phyloP scores from a whole-genome alignment of 1,284 basidiomycete genomes.

The Tilletia setariae region DNA sequence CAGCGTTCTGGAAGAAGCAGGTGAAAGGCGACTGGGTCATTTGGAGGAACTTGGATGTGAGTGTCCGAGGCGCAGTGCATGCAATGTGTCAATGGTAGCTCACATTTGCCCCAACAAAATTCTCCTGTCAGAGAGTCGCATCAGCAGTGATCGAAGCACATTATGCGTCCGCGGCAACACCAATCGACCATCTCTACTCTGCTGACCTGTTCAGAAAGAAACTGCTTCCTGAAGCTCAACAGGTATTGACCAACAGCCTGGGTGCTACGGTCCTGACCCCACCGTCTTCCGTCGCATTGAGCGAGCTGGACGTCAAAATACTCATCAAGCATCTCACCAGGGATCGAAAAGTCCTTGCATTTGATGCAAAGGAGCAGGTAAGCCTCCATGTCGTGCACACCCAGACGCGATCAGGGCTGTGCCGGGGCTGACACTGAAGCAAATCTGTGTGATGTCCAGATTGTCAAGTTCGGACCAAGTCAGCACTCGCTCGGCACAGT shows the following conservation, averaged over 20 bases:
- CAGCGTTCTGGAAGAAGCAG: constrained; percentile 60
- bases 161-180: constrained; percentile 15
- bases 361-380: constrained; percentile 64
- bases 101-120: constrained; percentile 55
- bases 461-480: constrained; percentile 32
- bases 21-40: constrained; percentile 73
- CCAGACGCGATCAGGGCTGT: not conserved
- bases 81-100: not conserved
- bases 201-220: constrained; percentile 14
- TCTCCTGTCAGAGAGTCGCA: constrained; percentile 38
- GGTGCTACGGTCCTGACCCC: not conserved
- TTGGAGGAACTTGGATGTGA: constrained; percentile 63
- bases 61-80: constrained; percentile 12
- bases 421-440: too few species aligned
- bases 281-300: constrained; percentile 47
- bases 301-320: constrained; percentile 67
- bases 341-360: constrained; percentile 66
- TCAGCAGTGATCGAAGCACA: constrained; percentile 20
- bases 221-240: constrained; percentile 17
- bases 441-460: not conserved
- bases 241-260: constrained; percentile 1
- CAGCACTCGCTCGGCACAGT: constrained; percentile 1
- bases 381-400: constrained; percentile 30
- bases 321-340: constrained; percentile 74
- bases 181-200: constrained; percentile 11